Conservation (phyloP, 306 rosid species). For the Quercus parvula region DNA sequence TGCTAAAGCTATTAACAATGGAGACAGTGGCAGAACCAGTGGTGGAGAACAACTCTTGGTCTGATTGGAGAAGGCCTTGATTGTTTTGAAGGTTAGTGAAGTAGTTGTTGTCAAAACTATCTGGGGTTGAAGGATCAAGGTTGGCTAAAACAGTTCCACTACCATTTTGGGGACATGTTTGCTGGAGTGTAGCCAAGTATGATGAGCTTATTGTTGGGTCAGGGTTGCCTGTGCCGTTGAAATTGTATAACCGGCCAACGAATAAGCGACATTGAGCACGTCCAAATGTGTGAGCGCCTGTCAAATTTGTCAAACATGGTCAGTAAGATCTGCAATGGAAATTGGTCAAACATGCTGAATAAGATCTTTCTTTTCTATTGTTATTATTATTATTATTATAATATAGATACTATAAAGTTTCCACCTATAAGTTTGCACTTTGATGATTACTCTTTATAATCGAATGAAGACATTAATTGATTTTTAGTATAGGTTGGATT, state of each 20-base stretch:
- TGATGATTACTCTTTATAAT: no score
- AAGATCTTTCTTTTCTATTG: background rate
- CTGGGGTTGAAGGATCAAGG: slow-evolving; percentile 14
- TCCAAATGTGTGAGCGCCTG: slow-evolving; percentile 80
- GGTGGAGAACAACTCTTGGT: slow-evolving; percentile 54
- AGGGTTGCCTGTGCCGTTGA: slow-evolving; percentile 37
- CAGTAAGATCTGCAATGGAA: background rate
- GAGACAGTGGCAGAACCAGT: slow-evolving; percentile 44
- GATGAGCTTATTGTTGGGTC: slow-evolving; percentile 59
- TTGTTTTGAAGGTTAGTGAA: slow-evolving; percentile 40
- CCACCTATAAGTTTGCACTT: no score
- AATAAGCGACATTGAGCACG: slow-evolving; percentile 56
- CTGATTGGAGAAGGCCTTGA: slow-evolving; percentile 53
- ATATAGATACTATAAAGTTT: no score
- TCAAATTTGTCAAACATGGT: background rate
- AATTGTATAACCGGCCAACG: slow-evolving; percentile 46
- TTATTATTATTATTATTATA: no score
- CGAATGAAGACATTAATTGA: accelerated
- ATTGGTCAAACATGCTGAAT: background rate
- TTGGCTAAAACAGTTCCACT: no score
- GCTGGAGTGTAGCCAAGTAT: slow-evolving; percentile 45
- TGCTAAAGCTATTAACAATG: slow-evolving; percentile 48
- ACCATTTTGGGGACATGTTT: slow-evolving; percentile 51
- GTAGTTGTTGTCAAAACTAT: slow-evolving; percentile 58
- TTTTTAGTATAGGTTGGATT: accelerated